A percentile compares a stretch with the other conserved stretches of the same genome.
Conservation (phyloP, 495 filamentous ascomycete genomes). For the Hypoxylon subgilvum region DNA sequence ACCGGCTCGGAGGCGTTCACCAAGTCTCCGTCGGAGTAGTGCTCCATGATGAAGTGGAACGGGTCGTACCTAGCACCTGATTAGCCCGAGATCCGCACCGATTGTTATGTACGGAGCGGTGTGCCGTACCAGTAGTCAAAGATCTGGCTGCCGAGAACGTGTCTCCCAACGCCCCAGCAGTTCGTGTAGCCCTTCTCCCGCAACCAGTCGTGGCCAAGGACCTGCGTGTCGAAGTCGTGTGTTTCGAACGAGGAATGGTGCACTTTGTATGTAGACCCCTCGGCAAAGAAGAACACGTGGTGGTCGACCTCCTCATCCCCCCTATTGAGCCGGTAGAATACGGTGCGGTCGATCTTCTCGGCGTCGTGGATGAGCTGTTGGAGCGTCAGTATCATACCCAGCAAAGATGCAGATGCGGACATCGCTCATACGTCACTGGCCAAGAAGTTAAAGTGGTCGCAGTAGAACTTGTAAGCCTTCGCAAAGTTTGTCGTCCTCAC, state of each 20-base stretch:
- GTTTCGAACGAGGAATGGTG: constrained; percentile 79
- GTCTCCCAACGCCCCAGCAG: constrained; percentile 75
- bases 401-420: neutral
- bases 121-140: constrained; percentile 77
- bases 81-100: neutral
- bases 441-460: constrained; percentile 69
- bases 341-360: constrained; percentile 57
- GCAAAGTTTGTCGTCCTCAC: constrained; percentile 66
- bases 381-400: constrained; percentile 4
- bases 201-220: constrained; percentile 76
- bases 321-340: constrained; percentile 70
- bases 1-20: constrained; percentile 66
- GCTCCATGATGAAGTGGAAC: constrained; percentile 66
- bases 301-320: constrained; percentile 69
- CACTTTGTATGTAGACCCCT: constrained; percentile 62
- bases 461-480: constrained; percentile 66
- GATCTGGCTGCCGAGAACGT: constrained; percentile 68
- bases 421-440: constrained; percentile 55
- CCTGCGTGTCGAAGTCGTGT: constrained; percentile 76
- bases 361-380: constrained; percentile 56
- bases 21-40: constrained; percentile 73
- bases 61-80: constrained; percentile 59
- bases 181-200: constrained; percentile 65
- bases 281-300: constrained; percentile 73
- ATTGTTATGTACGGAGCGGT: neutral